These are phyloP conservation scores for Begonia masoniana DNA, from an alignment of 306 rosid genomes.

Conservation along the genomic window DNA sequence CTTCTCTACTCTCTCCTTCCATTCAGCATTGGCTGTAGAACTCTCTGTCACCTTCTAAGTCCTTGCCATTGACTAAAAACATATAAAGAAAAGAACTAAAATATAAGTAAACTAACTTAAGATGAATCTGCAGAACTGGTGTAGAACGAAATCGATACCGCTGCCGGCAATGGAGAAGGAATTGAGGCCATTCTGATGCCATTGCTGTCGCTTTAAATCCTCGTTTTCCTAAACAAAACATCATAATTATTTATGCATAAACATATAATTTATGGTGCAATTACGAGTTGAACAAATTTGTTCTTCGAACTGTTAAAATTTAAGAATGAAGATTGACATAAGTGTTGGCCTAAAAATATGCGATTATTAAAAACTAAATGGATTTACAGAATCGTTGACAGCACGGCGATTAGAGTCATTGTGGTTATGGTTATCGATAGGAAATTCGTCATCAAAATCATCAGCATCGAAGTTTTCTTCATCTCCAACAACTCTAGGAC, in stretches of 20 bases:
- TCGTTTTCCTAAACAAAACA: constrained; percentile 37
- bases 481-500: constrained; percentile 80
- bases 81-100: constrained; percentile 2
- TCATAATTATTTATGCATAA: no score
- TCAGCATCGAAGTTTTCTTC: constrained; percentile 63
- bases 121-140: not conserved
- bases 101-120: not conserved
- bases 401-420: constrained; percentile 18
- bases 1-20: constrained; percentile 80
- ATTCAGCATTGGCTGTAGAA: constrained; percentile 25
- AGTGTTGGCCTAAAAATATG: no score
- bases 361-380: not conserved
- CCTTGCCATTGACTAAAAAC: constrained; percentile 39
- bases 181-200: constrained; percentile 27
- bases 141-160: constrained; percentile 21
- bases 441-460: constrained; percentile 85
- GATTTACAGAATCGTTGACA: constrained; percentile 32
- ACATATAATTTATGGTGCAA: no score
- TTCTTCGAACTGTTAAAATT: no score
- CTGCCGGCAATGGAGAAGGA: constrained; percentile 56
- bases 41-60: constrained; percentile 47
- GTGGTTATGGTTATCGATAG: constrained; percentile 40
- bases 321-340: no score
- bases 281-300: no score
- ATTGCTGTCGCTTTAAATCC: constrained; percentile 28